Evolutionary conservation across 2,329 filamentous ascomycete species (phyloP), one percentile per base, ranked within the genome.

Genomic region (Fusarium redolens): DNA sequence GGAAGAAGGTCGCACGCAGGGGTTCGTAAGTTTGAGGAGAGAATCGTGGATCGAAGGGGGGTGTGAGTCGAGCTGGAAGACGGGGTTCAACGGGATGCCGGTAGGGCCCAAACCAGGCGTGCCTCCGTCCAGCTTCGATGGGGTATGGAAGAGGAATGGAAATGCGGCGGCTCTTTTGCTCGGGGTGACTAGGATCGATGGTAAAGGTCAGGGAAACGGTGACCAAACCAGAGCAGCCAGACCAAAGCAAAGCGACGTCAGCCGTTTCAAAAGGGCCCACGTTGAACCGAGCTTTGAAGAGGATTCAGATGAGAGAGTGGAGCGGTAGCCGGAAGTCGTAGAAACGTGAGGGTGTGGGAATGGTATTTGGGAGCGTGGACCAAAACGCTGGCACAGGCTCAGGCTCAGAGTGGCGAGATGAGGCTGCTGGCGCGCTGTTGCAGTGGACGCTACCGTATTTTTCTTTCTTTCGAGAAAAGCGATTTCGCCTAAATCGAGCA

Each of bases 121-220:
- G 60, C 62, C 65, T 71, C 52, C 56, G 63, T 72, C 72, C 64
- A 71, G 73, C 55, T 73, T 76, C 61, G 72, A 77, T 64, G 63
- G 75, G 67, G 66, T 65, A 74, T 73, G 56, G 75, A 77, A 75
- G 74, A 66, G 75, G 68, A 69, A 75, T 73, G 71, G 74, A 71
- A 77, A 69, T 71, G 71, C 74, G 69, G 76, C 73, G 75, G 76
- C 76, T 78, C 76, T 77, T 78, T 78, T 78, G 76, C 73, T 77
- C 67, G 62, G 66, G 74, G 59, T 58, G 66, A 65, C 75, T 74
- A 72, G 75, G 71, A 76, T 76, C 75, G 61, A 72, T 58, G 40
- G 41, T 22, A 72, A 72, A 70, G 54, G 73, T 73, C 71, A 77
- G 71, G 67, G 67, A 72, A 69, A 68, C 57, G 55, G 56, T 64